These are phyloP conservation scores for Takakia lepidozioides DNA, from an alignment of 225 moss, liverwort and hornwort genomes.

Conservation along the genomic window DNA sequence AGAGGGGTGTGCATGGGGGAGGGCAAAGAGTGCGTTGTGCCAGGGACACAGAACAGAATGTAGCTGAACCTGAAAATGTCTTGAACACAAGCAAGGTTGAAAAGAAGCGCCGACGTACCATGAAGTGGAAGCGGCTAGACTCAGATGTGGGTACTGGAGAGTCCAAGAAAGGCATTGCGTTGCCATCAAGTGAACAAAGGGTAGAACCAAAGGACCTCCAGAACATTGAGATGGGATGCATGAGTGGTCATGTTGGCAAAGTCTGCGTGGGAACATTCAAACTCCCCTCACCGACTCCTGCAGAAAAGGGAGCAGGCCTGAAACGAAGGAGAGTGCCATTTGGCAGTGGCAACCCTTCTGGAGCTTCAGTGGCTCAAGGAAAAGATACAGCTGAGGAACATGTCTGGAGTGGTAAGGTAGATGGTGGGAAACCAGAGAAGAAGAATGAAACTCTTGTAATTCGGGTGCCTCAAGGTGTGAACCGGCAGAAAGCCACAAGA, in stretches of 20 bases:
- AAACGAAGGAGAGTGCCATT: conserved; percentile 40
- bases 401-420: conserved; percentile 5
- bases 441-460: conserved; percentile 42
- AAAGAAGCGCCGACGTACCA: conserved; percentile 51
- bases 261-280: conserved; percentile 9
- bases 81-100: conserved; percentile 43
- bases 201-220: conserved; percentile 21
- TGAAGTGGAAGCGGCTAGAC: conserved; percentile 72
- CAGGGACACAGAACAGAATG: conserved; percentile 19
- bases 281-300: conserved; percentile 1
- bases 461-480: conserved; percentile 60
- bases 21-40: conserved; percentile 30
- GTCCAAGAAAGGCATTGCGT: conserved; percentile 35
- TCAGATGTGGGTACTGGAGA: conserved; percentile 38
- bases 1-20: conserved; percentile 40
- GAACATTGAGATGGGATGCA: conserved; percentile 13
- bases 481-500: conserved; percentile 66
- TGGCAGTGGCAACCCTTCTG: conserved; percentile 13
- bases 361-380: conserved; percentile 23
- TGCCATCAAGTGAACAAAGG: conserved; percentile 21
- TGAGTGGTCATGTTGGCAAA: conserved; percentile 16
- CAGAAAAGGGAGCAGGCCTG: conserved; percentile 26
- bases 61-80: conserved; percentile 25
- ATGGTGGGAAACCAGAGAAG: conserved; percentile 12
- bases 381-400: conserved; percentile 40